Evolutionary conservation across 2,329 filamentous ascomycete genomes (phyloP).

Genomic region (Fusarium udum): DNA sequence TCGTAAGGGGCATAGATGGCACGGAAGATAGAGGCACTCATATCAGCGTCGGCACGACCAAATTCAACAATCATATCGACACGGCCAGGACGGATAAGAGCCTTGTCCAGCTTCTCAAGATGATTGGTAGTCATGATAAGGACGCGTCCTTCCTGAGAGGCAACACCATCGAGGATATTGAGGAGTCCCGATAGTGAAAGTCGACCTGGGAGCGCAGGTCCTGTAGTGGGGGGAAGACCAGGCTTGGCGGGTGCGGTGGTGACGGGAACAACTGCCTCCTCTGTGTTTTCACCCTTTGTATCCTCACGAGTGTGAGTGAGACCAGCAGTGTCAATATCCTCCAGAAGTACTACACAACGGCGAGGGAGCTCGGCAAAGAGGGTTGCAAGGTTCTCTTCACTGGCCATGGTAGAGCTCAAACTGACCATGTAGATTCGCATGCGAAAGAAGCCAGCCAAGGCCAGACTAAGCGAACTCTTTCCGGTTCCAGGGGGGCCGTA

Average conservation of each 20-base stretch:
- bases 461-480: constrained; percentile 77
- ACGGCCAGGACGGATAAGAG: constrained; percentile 69
- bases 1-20: constrained; percentile 67
- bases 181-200: constrained; percentile 80
- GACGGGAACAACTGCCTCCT: constrained; percentile 35
- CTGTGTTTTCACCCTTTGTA: constrained; percentile 38
- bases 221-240: background rate
- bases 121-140: constrained; percentile 75
- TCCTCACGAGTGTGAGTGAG: constrained; percentile 68
- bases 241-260: constrained; percentile 5
- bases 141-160: constrained; percentile 70
- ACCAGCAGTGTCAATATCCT: constrained; percentile 80
- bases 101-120: constrained; percentile 68
- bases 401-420: constrained; percentile 69
- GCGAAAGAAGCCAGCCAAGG: constrained; percentile 74
- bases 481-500: constrained; percentile 84
- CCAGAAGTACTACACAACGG: constrained; percentile 77
- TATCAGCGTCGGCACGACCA: constrained; percentile 61
- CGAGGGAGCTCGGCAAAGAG: constrained; percentile 75
- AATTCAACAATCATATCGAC: constrained; percentile 70
- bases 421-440: constrained; percentile 78
- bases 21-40: constrained; percentile 64
- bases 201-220: constrained; percentile 40
- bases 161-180: constrained; percentile 81
- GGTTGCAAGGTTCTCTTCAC: constrained; percentile 70